Percentiles rank a stretch among this genome's conserved stretches.
Conservation (phyloP, 2,329 filamentous ascomycete genomes). For the Verruconis gallopava region DNA sequence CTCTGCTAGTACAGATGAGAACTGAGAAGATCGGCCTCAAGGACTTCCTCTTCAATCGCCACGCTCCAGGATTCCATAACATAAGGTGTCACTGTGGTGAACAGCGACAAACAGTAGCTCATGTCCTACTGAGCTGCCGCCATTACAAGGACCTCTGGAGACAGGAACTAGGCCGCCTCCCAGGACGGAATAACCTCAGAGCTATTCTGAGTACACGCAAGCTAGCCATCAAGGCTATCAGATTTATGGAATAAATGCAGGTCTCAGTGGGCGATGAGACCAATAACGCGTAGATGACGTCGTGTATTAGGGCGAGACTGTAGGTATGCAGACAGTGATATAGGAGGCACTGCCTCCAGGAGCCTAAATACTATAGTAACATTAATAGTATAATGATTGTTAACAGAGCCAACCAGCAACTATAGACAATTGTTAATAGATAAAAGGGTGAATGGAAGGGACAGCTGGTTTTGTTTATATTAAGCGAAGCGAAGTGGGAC, state of each 20-base stretch:
- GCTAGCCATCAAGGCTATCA: conserved; percentile 12
- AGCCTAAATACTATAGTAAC: background rate
- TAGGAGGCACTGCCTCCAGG: conserved; percentile 1
- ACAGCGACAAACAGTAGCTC: conserved; percentile 17
- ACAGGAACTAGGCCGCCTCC: conserved; percentile 12
- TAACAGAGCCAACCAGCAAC: background rate
- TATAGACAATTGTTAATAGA: conserved; percentile 2
- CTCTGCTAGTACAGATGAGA: conserved; percentile 17
- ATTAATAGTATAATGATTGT: background rate
- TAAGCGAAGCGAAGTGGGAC: conserved; percentile 4
- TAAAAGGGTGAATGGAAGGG: background rate
- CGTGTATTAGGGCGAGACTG: conserved; percentile 2
- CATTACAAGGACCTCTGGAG: conserved; percentile 17
- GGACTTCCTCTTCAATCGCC: conserved; percentile 19
- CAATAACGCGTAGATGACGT: background rate
- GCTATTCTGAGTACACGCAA: conserved; percentile 12
- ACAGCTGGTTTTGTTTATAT: conserved; percentile 5
- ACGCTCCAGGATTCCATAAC: conserved; percentile 19
- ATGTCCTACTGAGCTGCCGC: conserved; percentile 21
- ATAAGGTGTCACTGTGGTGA: conserved; percentile 16
- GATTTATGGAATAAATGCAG: conserved; percentile 7
- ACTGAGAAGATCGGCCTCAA: conserved; percentile 19
- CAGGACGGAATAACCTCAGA: conserved; percentile 13
- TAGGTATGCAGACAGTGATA: conserved; percentile 1
- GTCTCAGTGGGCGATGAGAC: background rate